Evolutionary conservation across 2,329 filamentous ascomycete species (phyloP).

Genomic region (Coleophoma cylindrospora): DNA sequence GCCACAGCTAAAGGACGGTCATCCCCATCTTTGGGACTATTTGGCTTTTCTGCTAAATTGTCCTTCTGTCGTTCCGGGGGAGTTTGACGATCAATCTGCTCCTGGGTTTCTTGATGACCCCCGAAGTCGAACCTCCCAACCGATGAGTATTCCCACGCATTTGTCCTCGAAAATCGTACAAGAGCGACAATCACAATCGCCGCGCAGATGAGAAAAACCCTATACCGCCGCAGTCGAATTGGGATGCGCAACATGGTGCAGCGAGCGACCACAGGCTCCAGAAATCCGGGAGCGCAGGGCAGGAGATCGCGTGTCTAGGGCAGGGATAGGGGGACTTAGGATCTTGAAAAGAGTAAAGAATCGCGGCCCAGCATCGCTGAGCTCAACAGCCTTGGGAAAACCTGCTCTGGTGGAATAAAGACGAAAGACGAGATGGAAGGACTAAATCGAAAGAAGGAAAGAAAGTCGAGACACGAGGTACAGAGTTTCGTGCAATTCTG

Average conservation of each 20-base stretch:
- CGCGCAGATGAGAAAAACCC: conserved; percentile 52
- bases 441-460: no score
- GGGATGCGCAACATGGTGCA: not conserved
- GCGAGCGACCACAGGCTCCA: no score
- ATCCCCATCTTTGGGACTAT: conserved; percentile 1
- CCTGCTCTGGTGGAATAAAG: no score
- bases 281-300: not conserved
- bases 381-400: no score
- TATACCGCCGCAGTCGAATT: conserved; percentile 54
- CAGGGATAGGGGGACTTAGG: not conserved
- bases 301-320: not conserved
- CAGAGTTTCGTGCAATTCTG: no score
- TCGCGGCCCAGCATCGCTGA: not conserved
- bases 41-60: conserved; percentile 2
- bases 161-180: conserved; percentile 41
- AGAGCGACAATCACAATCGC: conserved; percentile 49
- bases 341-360: not conserved
- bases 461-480: no score
- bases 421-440: no score
- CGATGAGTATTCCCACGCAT: conserved; percentile 25
- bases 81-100: not conserved
- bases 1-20: not conserved
- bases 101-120: not conserved
- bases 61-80: not conserved
- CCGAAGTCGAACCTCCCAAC: not conserved